Base-by-base conservation (phyloP, 2,329 filamentous ascomycete species). In the Colletotrichum sp. region DNA sequence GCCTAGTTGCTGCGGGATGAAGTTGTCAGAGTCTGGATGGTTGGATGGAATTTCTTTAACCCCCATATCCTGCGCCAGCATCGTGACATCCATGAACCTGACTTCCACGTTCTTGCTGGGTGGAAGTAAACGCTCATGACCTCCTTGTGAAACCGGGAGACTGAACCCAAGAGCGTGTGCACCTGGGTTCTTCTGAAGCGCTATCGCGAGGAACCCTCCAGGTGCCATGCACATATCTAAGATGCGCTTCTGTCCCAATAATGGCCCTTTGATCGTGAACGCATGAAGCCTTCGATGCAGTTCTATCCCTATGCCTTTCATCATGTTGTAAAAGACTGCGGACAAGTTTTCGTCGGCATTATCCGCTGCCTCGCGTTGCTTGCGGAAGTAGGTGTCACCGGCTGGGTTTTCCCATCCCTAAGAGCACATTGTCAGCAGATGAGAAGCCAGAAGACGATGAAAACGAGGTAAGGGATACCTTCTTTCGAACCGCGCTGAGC, bases 171-270 rank as follows among this genome's bases (percentile, higher is more conserved):
- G 79, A 21, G 81, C 80, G 0, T 32, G 69, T 5, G 87, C 83
- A 0, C 64, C 39, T 1, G 81, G 85, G 65, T 87, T 88, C 13
- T 78, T 75, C 6, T 79, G 44, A 30, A 90, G 76, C 0, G 85
- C 85, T 10, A 80, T 81, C 0, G 78, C 76, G 4, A 88, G 80
- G 77, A 90, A 92, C 2, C 88, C 90, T 6, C 90, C 90, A 0
- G 90, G 90, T 0, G 90, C 90, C 83, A 89, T 87, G 80, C 90
- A 91, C 76, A 91, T 84, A 77, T 92, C 90, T 2, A 92, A 86
- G 24, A 92, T 83, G 26, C 57, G 57, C 12, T 60, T 79, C 1
- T 79, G 77, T 72, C 76, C 39, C 13, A 13, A 6, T 8, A 13
- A 3, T n/a, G 57, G 26, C 26, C 26, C 30, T 15, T 60, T 60